Base-by-base conservation (phyloP, 371 early-diverging fungal genomes). In the Syncephalastrum monosporum region DNA sequence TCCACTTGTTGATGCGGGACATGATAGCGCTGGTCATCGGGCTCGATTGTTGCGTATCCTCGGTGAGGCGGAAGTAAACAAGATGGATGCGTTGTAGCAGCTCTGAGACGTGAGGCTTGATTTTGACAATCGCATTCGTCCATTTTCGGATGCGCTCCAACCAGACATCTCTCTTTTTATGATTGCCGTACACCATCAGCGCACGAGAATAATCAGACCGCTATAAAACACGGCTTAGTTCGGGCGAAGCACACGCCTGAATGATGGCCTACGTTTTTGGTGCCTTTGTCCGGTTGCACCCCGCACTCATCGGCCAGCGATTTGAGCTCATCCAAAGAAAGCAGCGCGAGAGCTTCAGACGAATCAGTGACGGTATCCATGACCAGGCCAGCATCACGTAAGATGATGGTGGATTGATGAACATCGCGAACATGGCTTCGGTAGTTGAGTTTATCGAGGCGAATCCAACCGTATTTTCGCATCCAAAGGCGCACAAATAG, bases 401-500 rank as follows among this genome's bases (percentile, higher is more conserved):
- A 52, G 1, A 25, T 47, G 3, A 45, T n/a, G 14, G 54, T 53
- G 2, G 78, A 59, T 16, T 16, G 16, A 24, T 70, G 41, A 5
- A 73, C 23, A 63, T 75, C 68, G 4, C 55, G 51, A 19, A 76
- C 53, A 50, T 73, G 45, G 2, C 43, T 55, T 13, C 59, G 16
- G 54, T 75, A 75, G 19, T 75, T 67, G 0, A 82, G 57, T 24
- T 71, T 78, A 24, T 58, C 64, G 5, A 68, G 60, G 41, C 75
- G 75, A 6, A 80, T 57, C 79, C 72, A 84, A 48, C 69, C 68
- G 24, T 72, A 81, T 24, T 84, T 89, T 44, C 89, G 77, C 68
- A 88, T 72, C 53, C 82, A 81, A 4, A 89, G 67, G 12, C 88
- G 79, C 14, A 86, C 85, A 63, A 83, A 81, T 7, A 89, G 56